Conservation (phyloP, 2,329 filamentous ascomycete species). For the Epichloe glyceriae region DNA sequence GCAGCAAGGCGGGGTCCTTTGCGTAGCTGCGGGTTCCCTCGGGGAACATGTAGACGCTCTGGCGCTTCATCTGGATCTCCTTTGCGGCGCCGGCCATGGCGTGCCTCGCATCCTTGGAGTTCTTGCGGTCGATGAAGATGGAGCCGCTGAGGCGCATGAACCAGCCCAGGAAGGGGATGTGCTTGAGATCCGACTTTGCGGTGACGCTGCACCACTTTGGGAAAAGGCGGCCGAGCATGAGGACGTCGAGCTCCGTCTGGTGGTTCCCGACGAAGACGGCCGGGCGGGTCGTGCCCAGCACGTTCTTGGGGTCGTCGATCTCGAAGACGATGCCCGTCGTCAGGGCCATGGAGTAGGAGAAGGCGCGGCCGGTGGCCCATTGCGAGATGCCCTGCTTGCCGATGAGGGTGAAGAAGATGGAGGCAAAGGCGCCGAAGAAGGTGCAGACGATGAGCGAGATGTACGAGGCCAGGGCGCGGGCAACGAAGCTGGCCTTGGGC, state of each 20-base stretch:
- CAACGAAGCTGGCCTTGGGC: slow-evolving; percentile 52
- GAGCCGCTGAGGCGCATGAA: slow-evolving; percentile 82
- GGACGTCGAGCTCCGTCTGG: slow-evolving; percentile 88
- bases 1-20: slow-evolving; percentile 65
- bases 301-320: slow-evolving; percentile 51
- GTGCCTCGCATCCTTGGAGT: slow-evolving; percentile 66
- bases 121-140: slow-evolving; percentile 90
- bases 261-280: slow-evolving; percentile 92
- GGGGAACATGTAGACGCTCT: slow-evolving; percentile 77
- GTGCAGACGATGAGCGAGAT: slow-evolving; percentile 47
- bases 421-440: slow-evolving; percentile 62
- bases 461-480: slow-evolving; percentile 55
- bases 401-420: slow-evolving; percentile 54
- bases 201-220: slow-evolving; percentile 87
- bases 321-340: slow-evolving; percentile 69
- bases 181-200: slow-evolving; percentile 74
- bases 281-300: slow-evolving; percentile 55
- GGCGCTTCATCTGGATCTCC: slow-evolving; percentile 59
- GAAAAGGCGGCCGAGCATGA: slow-evolving; percentile 82
- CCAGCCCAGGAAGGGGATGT: slow-evolving; percentile 78
- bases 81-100: slow-evolving; percentile 74
- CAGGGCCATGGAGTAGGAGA: slow-evolving; percentile 65
- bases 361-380: slow-evolving; percentile 69
- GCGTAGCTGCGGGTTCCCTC: slow-evolving; percentile 91
- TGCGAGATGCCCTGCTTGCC: slow-evolving; percentile 69